phyloP scores from a whole-genome alignment of 208 protist species.

The Leishmania tarentolae region DNA sequence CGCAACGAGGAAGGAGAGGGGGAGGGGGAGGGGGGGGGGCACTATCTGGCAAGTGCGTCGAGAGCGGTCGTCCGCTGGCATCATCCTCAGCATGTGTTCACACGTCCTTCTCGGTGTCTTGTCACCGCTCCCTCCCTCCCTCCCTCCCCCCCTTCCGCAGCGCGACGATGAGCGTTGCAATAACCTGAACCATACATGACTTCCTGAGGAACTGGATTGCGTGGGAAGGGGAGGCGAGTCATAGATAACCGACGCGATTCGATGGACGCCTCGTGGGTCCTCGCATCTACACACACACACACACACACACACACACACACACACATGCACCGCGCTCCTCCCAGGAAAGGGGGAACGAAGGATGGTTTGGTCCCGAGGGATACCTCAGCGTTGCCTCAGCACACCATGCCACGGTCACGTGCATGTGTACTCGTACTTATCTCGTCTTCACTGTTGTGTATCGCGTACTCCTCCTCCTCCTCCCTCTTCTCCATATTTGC shows the following conservation, averaged over 20 bases:
- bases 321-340: neutral
- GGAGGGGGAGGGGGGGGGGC: neutral
- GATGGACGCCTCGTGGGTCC: neutral
- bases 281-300: neutral
- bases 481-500: neutral
- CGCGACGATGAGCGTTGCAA: neutral
- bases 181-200: neutral
- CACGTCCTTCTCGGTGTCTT: neutral
- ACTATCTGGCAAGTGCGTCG: neutral
- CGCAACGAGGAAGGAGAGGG: no score
- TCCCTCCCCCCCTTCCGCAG: neutral
- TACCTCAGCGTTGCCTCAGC: neutral
- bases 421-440: neutral
- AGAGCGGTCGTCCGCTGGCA: neutral
- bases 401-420: neutral
- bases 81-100: neutral
- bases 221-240: neutral
- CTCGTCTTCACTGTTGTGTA: neutral
- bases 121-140: neutral
- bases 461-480: neutral
- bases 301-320: neutral
- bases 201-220: neutral
- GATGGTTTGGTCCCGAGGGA: neutral
- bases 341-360: neutral
- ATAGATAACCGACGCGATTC: neutral